A percentile compares a stretch with the other conserved stretches of the same genome.
Evolutionary conservation across 2,329 filamentous ascomycete species (phyloP).

Genomic region (Curvularia spicifera): DNA sequence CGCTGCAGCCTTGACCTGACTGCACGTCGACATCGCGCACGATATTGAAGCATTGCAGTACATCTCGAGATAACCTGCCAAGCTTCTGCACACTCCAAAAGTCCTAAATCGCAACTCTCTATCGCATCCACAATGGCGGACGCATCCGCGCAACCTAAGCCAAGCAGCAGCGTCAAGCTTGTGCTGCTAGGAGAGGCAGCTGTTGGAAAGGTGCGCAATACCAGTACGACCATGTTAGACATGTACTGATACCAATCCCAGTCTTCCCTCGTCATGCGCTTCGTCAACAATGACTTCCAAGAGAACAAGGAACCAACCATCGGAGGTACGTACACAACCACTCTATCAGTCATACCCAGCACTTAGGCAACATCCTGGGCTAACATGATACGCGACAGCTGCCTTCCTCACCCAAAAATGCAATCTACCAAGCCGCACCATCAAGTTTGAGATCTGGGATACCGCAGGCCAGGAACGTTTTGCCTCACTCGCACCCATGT

Average conservation of each 20-base stretch:
- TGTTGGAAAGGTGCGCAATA: constrained; percentile 84
- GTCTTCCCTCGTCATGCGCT: constrained; percentile 96
- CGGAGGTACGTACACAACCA: constrained; percentile 70
- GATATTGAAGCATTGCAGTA: background rate
- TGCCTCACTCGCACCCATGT: constrained; percentile 96
- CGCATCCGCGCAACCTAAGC: constrained; percentile 75
- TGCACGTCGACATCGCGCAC: constrained; percentile 11
- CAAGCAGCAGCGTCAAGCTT: constrained; percentile 99
- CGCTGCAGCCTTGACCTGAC: constrained; percentile 11
- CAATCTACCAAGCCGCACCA: constrained; percentile 86
- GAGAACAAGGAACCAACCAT: constrained; percentile 99
- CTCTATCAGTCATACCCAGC: background rate
- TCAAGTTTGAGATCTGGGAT: constrained; percentile 82
- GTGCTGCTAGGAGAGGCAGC: constrained; percentile 96
- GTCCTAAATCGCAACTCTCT: constrained; percentile 9
- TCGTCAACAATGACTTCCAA: constrained; percentile 99
- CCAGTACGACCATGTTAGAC: background rate
- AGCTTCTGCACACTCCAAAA: background rate
- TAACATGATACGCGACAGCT: constrained; percentile 60
- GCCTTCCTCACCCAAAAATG: constrained; percentile 99
- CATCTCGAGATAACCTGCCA: background rate
- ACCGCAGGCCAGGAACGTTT: constrained; percentile 98
- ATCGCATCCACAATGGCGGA: constrained; percentile 67
- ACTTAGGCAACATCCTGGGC: background rate
- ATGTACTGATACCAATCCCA: constrained; percentile 46